A percentile compares a stretch with the other conserved stretches of the same genome.
phyloP scores from a whole-genome alignment of 1,284 basidiomycete species.

The Afroboletus lepidellus region DNA sequence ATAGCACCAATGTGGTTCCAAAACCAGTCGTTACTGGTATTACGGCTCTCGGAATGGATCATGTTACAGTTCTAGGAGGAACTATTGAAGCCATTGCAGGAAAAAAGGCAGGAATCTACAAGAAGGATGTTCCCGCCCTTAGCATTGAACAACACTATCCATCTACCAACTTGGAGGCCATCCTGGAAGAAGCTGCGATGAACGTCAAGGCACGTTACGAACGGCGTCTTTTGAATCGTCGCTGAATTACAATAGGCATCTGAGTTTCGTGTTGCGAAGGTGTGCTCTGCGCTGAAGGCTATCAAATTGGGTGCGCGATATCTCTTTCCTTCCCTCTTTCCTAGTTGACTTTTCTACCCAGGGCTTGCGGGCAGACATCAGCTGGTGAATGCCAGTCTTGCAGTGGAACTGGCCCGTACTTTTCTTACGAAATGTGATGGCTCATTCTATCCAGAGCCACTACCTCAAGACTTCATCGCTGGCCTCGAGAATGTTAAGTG shows the following conservation, averaged over 20 bases:
- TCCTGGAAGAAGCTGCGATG: conserved; percentile 65
- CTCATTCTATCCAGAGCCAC: conserved; percentile 26
- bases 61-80: conserved; percentile 86
- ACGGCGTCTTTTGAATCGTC: background rate
- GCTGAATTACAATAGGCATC: conserved; percentile 47
- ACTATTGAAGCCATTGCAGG: conserved; percentile 89
- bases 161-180: conserved; percentile 63
- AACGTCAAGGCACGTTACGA: conserved; percentile 54
- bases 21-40: conserved; percentile 88
- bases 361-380: conserved; percentile 90
- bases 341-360: conserved; percentile 27
- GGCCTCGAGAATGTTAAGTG: conserved; percentile 77
- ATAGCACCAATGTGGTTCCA: too few species aligned
- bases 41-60: conserved; percentile 90
- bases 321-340: background rate
- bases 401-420: too few species aligned
- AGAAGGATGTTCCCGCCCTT: conserved; percentile 85
- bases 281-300: conserved; percentile 44
- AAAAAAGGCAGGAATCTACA: conserved; percentile 98
- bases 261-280: conserved; percentile 59
- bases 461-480: conserved; percentile 55
- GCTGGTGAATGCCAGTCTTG: too few species aligned
- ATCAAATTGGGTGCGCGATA: conserved; percentile 61
- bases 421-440: conserved; percentile 50
- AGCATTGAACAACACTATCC: conserved; percentile 80